Evolutionary conservation across 805 yeast genomes (phyloP).

Genomic region (Saturnispora besseyi): DNA sequence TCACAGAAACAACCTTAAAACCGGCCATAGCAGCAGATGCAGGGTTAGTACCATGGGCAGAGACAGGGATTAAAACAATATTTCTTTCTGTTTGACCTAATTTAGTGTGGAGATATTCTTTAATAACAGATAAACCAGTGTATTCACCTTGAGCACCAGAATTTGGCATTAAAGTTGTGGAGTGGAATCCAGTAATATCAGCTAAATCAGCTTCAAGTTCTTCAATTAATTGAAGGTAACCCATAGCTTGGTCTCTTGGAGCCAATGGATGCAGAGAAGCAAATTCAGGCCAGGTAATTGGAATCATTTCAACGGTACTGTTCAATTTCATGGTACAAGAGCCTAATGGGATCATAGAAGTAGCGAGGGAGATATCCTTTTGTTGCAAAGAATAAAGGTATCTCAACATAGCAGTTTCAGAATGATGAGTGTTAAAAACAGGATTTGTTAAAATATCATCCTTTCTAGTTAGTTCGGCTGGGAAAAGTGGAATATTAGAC

Average conservation of each 20-base stretch:
- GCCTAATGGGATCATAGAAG: conserved; percentile 95
- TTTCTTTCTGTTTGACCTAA: conserved; percentile 67
- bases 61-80: conserved; percentile 88
- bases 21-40: conserved; percentile 99
- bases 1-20: conserved; percentile 84
- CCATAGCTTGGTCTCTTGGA: conserved; percentile 81
- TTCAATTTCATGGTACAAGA: conserved; percentile 98
- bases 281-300: conserved; percentile 92
- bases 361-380: conserved; percentile 87
- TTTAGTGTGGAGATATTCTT: conserved; percentile 55
- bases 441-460: conserved; percentile 57
- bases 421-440: conserved; percentile 80
- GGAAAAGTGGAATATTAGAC: conserved; percentile 39
- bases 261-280: conserved; percentile 86
- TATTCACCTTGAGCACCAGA: conserved; percentile 99
- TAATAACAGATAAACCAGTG: conserved; percentile 83
- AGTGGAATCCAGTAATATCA: conserved; percentile 88
- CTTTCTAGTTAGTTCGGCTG: conserved; percentile 41
- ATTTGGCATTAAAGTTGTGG: conserved; percentile 89
- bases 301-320: conserved; percentile 90
- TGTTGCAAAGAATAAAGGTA: conserved; percentile 77
- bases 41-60: conserved; percentile 98
- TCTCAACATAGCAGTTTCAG: conserved; percentile 92
- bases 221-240: conserved; percentile 64
- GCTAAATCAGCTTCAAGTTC: conserved; percentile 81